phyloP scores from a whole-genome alignment of 306 rosid genomes.

The Begonia masoniana region DNA sequence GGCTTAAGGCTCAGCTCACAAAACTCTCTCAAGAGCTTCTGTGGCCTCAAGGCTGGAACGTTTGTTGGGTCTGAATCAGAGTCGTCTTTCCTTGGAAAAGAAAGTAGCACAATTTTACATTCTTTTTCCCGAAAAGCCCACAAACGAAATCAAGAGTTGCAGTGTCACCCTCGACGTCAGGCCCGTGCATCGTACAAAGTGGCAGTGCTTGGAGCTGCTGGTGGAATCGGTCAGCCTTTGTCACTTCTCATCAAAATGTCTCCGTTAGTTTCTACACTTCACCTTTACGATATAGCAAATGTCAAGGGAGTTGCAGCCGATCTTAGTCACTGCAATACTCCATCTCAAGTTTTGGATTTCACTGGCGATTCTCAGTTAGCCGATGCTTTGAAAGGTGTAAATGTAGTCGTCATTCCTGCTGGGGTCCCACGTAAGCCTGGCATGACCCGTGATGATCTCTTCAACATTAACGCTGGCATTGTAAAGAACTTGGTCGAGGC shows the following conservation, averaged over 20 bases:
- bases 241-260: conserved; percentile 94
- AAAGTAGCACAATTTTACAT: conserved; percentile 36
- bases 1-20: conserved; percentile 37
- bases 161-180: conserved; percentile 43
- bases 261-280: conserved; percentile 64
- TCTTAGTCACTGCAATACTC: conserved; percentile 94
- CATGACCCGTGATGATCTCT: conserved; percentile 97
- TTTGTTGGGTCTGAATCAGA: conserved; percentile 30
- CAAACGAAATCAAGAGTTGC: conserved; percentile 22
- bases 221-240: conserved; percentile 88
- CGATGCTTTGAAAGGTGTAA: conserved; percentile 51
- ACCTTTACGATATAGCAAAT: conserved; percentile 81
- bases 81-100: conserved; percentile 46
- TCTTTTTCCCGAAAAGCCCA: conserved; percentile 43
- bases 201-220: conserved; percentile 92
- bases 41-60: conserved; percentile 52
- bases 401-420: conserved; percentile 91
- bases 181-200: conserved; percentile 54
- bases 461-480: conserved; percentile 88
- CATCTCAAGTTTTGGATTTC: conserved; percentile 72
- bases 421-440: conserved; percentile 98
- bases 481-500: conserved; percentile 75
- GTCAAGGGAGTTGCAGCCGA: conserved; percentile 98
- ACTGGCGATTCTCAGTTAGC: conserved; percentile 65
- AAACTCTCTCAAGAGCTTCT: conserved; percentile 41